Conservation (phyloP, 2,329 filamentous ascomycete genomes). For the Scedosporium minutisporum region DNA sequence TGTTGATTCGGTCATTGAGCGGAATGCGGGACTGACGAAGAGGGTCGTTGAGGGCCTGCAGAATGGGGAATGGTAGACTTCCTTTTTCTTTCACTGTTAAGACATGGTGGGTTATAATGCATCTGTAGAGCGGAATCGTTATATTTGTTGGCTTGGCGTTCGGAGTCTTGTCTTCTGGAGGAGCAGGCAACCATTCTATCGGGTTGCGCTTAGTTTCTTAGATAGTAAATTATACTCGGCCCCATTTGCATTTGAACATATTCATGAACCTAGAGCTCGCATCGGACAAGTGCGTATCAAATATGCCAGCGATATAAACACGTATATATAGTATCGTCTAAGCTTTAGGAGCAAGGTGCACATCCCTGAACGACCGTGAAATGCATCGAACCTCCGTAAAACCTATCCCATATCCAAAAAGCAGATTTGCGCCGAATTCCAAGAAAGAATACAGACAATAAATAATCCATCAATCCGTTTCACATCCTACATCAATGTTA, state of each 20-base stretch:
- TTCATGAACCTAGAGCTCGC: not conserved
- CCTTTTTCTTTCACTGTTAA: not conserved
- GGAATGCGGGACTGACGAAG: constrained; percentile 23
- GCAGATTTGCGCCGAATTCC: not conserved
- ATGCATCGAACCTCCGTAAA: not conserved
- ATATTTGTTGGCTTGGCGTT: not conserved
- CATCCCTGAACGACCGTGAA: not conserved
- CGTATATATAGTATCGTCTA: not conserved
- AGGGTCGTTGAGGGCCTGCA: not conserved
- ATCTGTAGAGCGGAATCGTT: not conserved
- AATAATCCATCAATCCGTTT: not conserved
- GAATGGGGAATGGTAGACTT: not conserved
- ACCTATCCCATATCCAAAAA: not conserved
- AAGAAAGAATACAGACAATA: not conserved
- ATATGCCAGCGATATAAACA: not conserved
- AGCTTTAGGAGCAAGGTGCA: not conserved
- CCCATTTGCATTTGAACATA: too few relatives aligned
- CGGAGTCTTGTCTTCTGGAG: not conserved
- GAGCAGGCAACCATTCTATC: too few relatives aligned
- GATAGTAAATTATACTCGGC: not conserved
- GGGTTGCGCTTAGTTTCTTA: not conserved
- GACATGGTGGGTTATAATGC: not conserved
- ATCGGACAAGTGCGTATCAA: not conserved
- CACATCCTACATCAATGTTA: not conserved
- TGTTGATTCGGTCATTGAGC: constrained; percentile 30